phyloP scores from a whole-genome alignment of 306 rosid genomes.

The Ziziphus jujuba region DNA sequence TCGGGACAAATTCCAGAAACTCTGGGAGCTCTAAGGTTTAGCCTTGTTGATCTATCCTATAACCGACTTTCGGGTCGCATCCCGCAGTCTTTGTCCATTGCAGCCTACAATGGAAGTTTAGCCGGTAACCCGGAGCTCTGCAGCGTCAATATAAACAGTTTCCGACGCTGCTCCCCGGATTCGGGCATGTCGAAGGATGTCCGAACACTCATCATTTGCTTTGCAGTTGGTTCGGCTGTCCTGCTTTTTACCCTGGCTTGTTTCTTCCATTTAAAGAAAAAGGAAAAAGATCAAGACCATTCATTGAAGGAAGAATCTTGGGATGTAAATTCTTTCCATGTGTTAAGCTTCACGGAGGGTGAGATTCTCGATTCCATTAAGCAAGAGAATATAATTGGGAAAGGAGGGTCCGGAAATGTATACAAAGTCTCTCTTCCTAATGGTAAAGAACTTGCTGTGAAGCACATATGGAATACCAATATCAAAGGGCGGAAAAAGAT shows the following conservation, averaged over 20 bases:
- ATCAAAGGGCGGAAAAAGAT: slow-evolving; percentile 25
- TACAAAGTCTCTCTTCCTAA: slow-evolving; percentile 62
- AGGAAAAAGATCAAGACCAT: slow-evolving; percentile 41
- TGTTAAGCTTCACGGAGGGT: slow-evolving; percentile 66
- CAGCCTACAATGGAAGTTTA: slow-evolving; percentile 86
- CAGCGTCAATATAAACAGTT: slow-evolving; percentile 34
- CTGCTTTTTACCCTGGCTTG: slow-evolving; percentile 31
- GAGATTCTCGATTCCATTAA: slow-evolving; percentile 84
- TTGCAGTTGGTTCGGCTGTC: slow-evolving; percentile 33
- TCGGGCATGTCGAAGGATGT: slow-evolving; percentile 44
- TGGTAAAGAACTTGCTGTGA: slow-evolving; percentile 81
- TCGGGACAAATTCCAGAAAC: slow-evolving; percentile 69
- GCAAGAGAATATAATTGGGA: slow-evolving; percentile 82
- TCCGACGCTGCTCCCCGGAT: slow-evolving; percentile 45
- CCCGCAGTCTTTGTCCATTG: slow-evolving; percentile 53
- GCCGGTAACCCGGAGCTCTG: slow-evolving; percentile 68
- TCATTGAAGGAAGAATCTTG: slow-evolving; percentile 80
- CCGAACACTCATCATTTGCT: slow-evolving; percentile 52
- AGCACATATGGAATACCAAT: slow-evolving; percentile 79
- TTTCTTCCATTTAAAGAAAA: slow-evolving; percentile 38
- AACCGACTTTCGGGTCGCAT: slow-evolving; percentile 58
- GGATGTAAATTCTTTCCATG: slow-evolving; percentile 88
- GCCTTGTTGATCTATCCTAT: slow-evolving; percentile 68
- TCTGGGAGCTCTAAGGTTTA: slow-evolving; percentile 50
- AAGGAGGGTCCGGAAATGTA: slow-evolving; percentile 91